phyloP scores from a whole-genome alignment of 495 filamentous ascomycete species.

The Parathielavia appendiculata region DNA sequence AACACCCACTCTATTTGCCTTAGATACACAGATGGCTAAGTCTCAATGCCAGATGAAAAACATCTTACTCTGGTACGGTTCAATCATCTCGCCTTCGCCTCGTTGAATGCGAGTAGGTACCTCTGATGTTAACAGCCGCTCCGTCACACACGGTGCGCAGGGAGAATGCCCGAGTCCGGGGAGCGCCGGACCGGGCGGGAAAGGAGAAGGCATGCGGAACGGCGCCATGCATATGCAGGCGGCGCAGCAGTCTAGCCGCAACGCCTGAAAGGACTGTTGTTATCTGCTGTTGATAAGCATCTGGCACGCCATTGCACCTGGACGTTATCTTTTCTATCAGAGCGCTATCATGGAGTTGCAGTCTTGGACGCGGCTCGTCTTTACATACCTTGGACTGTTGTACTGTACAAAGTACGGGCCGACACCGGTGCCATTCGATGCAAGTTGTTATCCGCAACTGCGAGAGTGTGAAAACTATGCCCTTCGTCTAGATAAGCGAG shows the following conservation, averaged over 20 bases:
- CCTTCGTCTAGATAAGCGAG: background rate
- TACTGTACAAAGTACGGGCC: too few relatives aligned
- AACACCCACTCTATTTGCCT: too few relatives aligned
- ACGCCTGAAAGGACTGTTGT: background rate
- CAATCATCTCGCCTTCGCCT: too few relatives aligned
- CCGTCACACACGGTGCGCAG: background rate
- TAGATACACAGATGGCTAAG: too few relatives aligned
- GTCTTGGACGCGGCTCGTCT: constrained; percentile 5
- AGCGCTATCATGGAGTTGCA: constrained; percentile 6
- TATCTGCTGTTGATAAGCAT: constrained; percentile 24
- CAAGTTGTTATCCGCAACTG: background rate
- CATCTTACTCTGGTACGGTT: too few relatives aligned
- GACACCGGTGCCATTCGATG: too few relatives aligned
- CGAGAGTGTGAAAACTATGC: background rate
- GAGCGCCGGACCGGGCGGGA: background rate
- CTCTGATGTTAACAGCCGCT: too few relatives aligned
- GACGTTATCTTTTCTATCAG: background rate
- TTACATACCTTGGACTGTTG: background rate
- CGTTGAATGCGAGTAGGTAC: too few relatives aligned
- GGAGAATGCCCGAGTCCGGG: background rate
- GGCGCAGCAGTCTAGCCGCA: background rate
- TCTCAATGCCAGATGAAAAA: too few relatives aligned
- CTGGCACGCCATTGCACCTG: constrained; percentile 23
- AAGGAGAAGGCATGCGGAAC: background rate
- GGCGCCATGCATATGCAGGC: constrained; percentile 4